Conservation (phyloP, 371 early-diverging fungal species). For the Smittium culicis region DNA sequence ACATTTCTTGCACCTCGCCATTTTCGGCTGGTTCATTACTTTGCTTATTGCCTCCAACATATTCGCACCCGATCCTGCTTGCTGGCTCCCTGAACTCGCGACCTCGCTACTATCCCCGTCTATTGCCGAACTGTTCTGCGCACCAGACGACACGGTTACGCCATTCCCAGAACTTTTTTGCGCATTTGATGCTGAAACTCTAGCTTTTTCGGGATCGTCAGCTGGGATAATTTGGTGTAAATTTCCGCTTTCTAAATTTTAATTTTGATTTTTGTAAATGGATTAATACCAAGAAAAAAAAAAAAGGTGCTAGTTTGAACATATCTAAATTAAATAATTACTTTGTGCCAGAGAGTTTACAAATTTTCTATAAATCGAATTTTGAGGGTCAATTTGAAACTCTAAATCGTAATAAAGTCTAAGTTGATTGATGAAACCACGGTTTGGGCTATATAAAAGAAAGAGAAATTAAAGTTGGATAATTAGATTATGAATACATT, state of each 20-base stretch:
- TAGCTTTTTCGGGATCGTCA: too few relatives aligned
- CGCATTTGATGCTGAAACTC: too few relatives aligned
- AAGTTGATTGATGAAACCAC: constrained; percentile 55
- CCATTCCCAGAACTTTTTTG: too few relatives aligned
- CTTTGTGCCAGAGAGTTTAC: constrained; percentile 41
- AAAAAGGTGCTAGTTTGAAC: neutral
- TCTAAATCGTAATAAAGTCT: constrained; percentile 43
- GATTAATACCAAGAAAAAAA: too few relatives aligned
- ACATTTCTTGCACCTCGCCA: neutral
- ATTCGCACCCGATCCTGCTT: too few relatives aligned
- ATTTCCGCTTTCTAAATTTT: constrained; percentile 5
- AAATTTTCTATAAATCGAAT: constrained; percentile 55
- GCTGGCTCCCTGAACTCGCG: too few relatives aligned
- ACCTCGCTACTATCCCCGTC: too few relatives aligned
- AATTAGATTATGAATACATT: neutral
- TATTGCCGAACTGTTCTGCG: too few relatives aligned
- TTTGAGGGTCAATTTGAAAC: constrained; percentile 40
- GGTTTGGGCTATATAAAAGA: constrained; percentile 42
- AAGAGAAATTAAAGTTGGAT: neutral
- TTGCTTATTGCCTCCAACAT: neutral
- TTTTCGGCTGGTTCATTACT: neutral
- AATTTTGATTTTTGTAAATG: too few relatives aligned
- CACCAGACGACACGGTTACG: too few relatives aligned
- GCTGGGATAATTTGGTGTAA: neutral
- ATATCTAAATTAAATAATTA: constrained; percentile 36